These are phyloP conservation scores for Fomitopsis betulina DNA, from an alignment of 1,284 basidiomycete species.

Conservation along the genomic window DNA sequence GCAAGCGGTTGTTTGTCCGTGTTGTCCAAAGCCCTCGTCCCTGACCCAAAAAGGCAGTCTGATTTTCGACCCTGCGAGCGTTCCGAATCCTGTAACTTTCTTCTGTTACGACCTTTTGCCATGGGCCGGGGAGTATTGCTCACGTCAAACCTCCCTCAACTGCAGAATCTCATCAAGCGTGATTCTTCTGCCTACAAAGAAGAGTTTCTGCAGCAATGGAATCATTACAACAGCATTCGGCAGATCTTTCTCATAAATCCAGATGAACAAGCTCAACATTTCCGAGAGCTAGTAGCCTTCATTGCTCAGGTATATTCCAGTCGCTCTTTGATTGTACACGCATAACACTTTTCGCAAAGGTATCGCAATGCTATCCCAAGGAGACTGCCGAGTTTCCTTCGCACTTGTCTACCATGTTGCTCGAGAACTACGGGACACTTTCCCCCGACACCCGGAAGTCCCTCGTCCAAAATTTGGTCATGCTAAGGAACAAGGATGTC, in stretches of 20 bases:
- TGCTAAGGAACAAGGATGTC: conserved; percentile 90
- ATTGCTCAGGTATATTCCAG: conserved; percentile 60
- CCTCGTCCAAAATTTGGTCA: conserved; percentile 86
- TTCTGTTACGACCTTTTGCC: not conserved
- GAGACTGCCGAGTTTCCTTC: conserved; percentile 81
- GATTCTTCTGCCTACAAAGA: conserved; percentile 91
- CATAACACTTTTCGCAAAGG: conserved; percentile 36
- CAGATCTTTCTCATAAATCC: conserved; percentile 81
- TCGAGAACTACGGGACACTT: conserved; percentile 71
- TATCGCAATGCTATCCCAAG: conserved; percentile 86
- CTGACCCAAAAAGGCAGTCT: conserved; percentile 9
- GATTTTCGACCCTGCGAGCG: conserved; percentile 4
- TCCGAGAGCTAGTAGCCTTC: conserved; percentile 84
- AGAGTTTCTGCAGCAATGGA: conserved; percentile 98
- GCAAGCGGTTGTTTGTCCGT: conserved; percentile 2
- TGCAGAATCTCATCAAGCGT: conserved; percentile 97
- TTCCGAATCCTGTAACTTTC: not conserved
- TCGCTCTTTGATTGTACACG: not conserved
- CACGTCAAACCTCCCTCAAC: conserved; percentile 69
- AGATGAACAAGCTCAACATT: conserved; percentile 77
- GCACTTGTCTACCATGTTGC: conserved; percentile 72
- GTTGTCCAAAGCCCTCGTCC: conserved; percentile 13
- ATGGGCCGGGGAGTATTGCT: conserved; percentile 63
- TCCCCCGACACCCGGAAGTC: conserved; percentile 78
- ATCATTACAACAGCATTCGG: conserved; percentile 87